Evolutionary conservation across 2,329 filamentous ascomycete genomes (phyloP), one percentile per base, ranked within the genome.

Genomic region (Orbilia quercus): DNA sequence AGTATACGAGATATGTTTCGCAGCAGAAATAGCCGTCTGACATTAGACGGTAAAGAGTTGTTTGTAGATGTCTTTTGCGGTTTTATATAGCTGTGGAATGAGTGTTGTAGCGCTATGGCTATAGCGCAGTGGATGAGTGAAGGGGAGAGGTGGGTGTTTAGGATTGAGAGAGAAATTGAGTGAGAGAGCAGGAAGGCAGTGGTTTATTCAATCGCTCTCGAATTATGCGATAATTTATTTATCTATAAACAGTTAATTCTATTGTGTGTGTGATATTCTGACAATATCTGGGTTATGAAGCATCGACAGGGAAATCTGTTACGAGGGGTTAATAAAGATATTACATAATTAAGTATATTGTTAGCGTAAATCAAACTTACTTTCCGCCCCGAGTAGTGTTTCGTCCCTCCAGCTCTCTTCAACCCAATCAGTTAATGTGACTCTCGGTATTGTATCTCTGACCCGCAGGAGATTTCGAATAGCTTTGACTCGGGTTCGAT

Each of bases 331-430:
- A 73, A 42, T 18, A 23, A 36, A n/a, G 20, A 31, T 18, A n/a
- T 16, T 14, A 36, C 6, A 53, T 16, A 54, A 23, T 5, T 23
- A 2, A 1, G n/a, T 1, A 23, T 22, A 16, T 23, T n/a, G 34
- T 1, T 14, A 18, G 16, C 1, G 14, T 20, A 12, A n/a, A 42
- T n/a, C n/a, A 1, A 22, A 50, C 69, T 62, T 51, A 73, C 82
- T 81, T 77, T 94, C 91, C 81, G 97, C 94, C 76, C 96, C 91
- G 50, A 97, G 80, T 73, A 90, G 78, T 0, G 92, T 96, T 75
- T 84, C 85, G 79, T 94, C 91, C 69, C 83, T 84, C 92, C 93
- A 96, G 77, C 91, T 91, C 58, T 90, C 88, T 55, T 89, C 85
- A 0, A 97, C 81, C 95, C 95, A 99, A 12, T 83, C 82, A 7